phyloP scores from a whole-genome alignment of 371 early-diverging fungal species.

The Mortierella sp. region DNA sequence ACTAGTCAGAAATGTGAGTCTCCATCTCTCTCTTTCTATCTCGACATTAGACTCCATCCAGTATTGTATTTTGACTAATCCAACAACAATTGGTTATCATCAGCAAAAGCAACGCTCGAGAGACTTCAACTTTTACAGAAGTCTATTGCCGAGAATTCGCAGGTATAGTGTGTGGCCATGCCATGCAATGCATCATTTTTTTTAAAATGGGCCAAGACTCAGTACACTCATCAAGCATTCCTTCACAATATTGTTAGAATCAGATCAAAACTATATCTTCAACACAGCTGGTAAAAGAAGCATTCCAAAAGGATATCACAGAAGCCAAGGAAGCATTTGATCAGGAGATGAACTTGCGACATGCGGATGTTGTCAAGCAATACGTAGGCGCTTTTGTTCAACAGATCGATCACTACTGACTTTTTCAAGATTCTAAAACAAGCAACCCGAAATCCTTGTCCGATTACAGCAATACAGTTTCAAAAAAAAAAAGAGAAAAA shows the following conservation, averaged over 20 bases:
- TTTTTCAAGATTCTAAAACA: too few species aligned
- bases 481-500: too few species aligned
- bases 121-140: conserved; percentile 27
- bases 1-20: conserved; percentile 18
- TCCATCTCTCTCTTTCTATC: background rate
- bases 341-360: conserved; percentile 55
- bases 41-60: background rate
- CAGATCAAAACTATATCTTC: conserved; percentile 10
- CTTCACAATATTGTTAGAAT: background rate
- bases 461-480: background rate
- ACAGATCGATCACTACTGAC: conserved; percentile 31
- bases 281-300: conserved; percentile 33
- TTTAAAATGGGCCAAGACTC: background rate
- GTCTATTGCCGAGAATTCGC: conserved; percentile 9
- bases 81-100: background rate
- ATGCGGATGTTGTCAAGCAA: conserved; percentile 50
- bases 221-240: background rate
- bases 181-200: too few species aligned
- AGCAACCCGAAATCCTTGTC: background rate
- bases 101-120: conserved; percentile 18
- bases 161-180: conserved; percentile 18
- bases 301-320: conserved; percentile 38
- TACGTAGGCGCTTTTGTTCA: conserved; percentile 52
- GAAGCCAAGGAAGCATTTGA: conserved; percentile 54
- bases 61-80: too few species aligned